A percentile compares a stretch with the other conserved stretches of the same genome.
These are phyloP conservation scores for Penicillium lividum DNA, from an alignment of 495 filamentous ascomycete genomes.

Conservation along the genomic window DNA sequence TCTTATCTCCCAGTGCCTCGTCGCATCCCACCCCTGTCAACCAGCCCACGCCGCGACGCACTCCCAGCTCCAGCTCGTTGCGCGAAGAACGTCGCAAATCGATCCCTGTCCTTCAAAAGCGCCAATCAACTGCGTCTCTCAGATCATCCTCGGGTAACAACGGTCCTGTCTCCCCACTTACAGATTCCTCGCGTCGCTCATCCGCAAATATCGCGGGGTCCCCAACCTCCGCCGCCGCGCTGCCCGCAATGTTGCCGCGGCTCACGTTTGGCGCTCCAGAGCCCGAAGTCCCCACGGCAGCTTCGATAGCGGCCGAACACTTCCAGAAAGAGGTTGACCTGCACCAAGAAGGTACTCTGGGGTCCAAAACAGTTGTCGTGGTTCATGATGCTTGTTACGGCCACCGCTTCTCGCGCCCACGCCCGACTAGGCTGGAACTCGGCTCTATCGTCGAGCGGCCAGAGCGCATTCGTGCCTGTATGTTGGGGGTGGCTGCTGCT, in stretches of 20 bases:
- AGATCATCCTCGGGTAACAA: slow-evolving; percentile 34
- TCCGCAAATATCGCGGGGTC: slow-evolving; percentile 49
- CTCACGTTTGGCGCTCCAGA: slow-evolving; percentile 16
- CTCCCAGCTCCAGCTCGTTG: slow-evolving; percentile 53
- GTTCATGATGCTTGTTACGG: slow-evolving; percentile 93
- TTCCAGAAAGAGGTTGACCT: slow-evolving; percentile 68
- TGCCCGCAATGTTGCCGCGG: slow-evolving; percentile 19
- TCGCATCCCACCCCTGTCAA: slow-evolving; percentile 25
- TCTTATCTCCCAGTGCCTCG: slow-evolving; percentile 33
- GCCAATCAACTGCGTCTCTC: slow-evolving; percentile 46
- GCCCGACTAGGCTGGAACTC: slow-evolving; percentile 63
- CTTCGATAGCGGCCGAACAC: slow-evolving; percentile 66
- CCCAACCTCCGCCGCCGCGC: slow-evolving; percentile 31
- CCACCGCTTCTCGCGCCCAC: slow-evolving; percentile 84
- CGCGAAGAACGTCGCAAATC: slow-evolving; percentile 47
- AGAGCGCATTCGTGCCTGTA: slow-evolving; percentile 83
- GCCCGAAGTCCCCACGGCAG: slow-evolving; percentile 54
- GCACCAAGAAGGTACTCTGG: slow-evolving; percentile 54
- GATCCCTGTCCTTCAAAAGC: slow-evolving; percentile 46
- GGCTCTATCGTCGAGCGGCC: slow-evolving; percentile 85
- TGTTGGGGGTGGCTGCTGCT: slow-evolving; percentile 79
- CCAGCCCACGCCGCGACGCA: slow-evolving; percentile 45
- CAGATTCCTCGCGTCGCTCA: slow-evolving; percentile 44
- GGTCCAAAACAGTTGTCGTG: slow-evolving; percentile 73
- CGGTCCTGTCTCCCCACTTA: slow-evolving; percentile 35